A percentile compares a stretch with the other conserved stretches of the same genome.
These are phyloP conservation scores for Tricladium varicosporioides DNA, from an alignment of 2,329 filamentous ascomycete species.

Conservation along the genomic window DNA sequence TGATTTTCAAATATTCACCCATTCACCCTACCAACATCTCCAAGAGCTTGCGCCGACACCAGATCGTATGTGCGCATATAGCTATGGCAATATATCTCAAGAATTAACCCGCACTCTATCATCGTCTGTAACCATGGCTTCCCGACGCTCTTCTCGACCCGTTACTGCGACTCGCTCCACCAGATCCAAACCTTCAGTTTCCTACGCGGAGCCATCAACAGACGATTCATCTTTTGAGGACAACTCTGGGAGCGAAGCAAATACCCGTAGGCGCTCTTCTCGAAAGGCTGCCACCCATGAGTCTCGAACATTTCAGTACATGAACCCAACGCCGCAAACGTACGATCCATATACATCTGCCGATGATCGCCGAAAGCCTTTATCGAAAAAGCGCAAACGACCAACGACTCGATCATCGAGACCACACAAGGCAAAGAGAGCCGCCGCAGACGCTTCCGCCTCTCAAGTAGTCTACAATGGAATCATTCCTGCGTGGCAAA, in stretches of 20 bases:
- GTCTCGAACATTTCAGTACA: background rate
- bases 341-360: conserved; percentile 9
- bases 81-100: background rate
- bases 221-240: conserved; percentile 8
- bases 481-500: conserved; percentile 54
- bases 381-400: conserved; percentile 22
- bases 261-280: background rate
- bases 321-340: background rate
- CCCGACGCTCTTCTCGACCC: background rate
- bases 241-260: background rate
- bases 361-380: conserved; percentile 5
- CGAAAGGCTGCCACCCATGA: background rate
- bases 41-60: background rate
- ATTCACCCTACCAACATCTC: background rate
- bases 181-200: conserved; percentile 25
- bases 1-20: background rate
- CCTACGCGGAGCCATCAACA: conserved; percentile 27
- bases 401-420: conserved; percentile 10
- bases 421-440: background rate
- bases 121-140: background rate
- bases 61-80: too few species aligned
- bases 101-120: background rate
- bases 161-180: conserved; percentile 7
- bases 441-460: background rate
- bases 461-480: conserved; percentile 19